Percentiles rank a stretch among this genome's conserved stretches.
These are phyloP conservation scores for Xylariaceae sp. DNA, from an alignment of 2,329 filamentous ascomycete genomes.

Conservation along the genomic window DNA sequence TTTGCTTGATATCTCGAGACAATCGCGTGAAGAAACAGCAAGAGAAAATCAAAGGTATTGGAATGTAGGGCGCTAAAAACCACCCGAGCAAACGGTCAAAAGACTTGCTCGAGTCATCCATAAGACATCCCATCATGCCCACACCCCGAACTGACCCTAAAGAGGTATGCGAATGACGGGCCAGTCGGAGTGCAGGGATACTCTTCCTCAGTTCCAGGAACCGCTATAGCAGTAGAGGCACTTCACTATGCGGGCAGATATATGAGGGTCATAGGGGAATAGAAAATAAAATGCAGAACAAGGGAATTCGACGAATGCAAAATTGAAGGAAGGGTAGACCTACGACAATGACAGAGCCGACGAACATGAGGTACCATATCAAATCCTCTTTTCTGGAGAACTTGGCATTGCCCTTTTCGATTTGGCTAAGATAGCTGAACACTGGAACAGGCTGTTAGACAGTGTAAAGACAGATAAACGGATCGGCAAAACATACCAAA, in stretches of 20 bases:
- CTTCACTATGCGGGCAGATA: constrained; percentile 75
- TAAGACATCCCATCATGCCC: constrained; percentile 71
- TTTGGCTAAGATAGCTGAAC: constrained; percentile 68
- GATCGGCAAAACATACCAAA: constrained; percentile 45
- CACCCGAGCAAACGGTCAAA: constrained; percentile 49
- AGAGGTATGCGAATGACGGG: constrained; percentile 63
- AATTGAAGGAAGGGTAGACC: constrained; percentile 39
- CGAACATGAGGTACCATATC: constrained; percentile 72
- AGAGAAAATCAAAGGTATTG: constrained; percentile 23
- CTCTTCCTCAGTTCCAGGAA: constrained; percentile 83
- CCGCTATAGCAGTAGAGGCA: constrained; percentile 65
- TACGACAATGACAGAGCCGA: constrained; percentile 70
- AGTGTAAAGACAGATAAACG: neutral
- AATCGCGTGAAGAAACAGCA: neutral
- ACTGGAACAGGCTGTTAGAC: constrained; percentile 38
- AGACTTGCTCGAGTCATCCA: constrained; percentile 62
- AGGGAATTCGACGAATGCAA: constrained; percentile 7
- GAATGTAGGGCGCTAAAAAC: constrained; percentile 61
- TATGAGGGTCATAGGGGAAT: constrained; percentile 45
- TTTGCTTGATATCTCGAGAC: neutral
- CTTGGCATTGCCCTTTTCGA: constrained; percentile 67
- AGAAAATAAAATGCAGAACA: constrained; percentile 9
- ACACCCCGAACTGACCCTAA: constrained; percentile 57
- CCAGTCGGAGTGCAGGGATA: constrained; percentile 58
- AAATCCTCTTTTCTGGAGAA: constrained; percentile 74